These are phyloP conservation scores for Chrysopogon serrulatus DNA, from an alignment of 176 grass and related monocot genomes.

Conservation along the genomic window DNA sequence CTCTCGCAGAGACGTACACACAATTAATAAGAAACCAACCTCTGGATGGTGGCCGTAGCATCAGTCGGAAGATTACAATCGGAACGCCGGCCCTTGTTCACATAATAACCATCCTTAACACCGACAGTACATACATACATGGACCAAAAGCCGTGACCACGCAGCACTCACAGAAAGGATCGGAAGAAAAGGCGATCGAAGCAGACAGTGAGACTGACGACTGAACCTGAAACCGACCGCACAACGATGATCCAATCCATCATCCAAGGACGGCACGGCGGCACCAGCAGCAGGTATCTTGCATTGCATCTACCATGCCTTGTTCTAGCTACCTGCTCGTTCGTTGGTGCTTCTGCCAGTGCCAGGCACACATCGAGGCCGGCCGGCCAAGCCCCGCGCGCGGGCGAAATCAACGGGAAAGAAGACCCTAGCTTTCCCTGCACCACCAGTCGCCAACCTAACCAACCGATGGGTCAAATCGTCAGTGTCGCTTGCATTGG, in stretches of 20 bases:
- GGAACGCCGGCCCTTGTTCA: too few species aligned
- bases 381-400: neutral
- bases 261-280: neutral
- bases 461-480: neutral
- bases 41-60: too few species aligned
- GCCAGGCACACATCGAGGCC: neutral
- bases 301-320: too few species aligned
- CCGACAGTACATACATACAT: neutral
- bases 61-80: neutral
- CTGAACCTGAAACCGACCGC: conserved; percentile 29
- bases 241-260: neutral
- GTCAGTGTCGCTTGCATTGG: neutral
- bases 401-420: neutral
- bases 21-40: neutral
- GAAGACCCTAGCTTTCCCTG: neutral
- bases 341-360: neutral
- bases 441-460: neutral
- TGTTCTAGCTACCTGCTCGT: neutral
- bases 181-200: neutral
- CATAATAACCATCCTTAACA: neutral
- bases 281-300: neutral
- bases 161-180: neutral
- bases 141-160: neutral
- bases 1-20: too few species aligned
- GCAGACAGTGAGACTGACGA: neutral